Conservation (phyloP, 2,329 filamentous ascomycete genomes). For the Cryoendolithus antarcticus region DNA sequence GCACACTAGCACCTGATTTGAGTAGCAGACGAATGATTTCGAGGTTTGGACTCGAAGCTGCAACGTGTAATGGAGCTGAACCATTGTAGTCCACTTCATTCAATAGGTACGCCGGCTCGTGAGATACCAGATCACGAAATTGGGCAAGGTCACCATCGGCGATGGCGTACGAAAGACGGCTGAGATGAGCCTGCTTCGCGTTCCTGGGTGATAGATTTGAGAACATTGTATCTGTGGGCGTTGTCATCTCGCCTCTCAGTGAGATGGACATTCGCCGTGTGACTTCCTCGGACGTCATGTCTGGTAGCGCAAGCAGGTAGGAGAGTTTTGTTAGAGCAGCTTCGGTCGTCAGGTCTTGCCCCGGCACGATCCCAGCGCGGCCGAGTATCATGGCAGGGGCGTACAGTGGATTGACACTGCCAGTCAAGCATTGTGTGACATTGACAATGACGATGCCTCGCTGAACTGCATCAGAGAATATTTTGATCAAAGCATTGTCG, state of each 20-base stretch:
- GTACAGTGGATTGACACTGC: constrained; percentile 30
- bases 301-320: constrained; percentile 63
- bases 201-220: background rate
- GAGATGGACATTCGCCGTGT: constrained; percentile 59
- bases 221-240: constrained; percentile 23
- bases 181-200: constrained; percentile 34
- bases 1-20: constrained; percentile 44
- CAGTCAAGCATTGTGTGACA: constrained; percentile 67
- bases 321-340: constrained; percentile 84
- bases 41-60: constrained; percentile 43
- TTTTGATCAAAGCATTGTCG: constrained; percentile 65
- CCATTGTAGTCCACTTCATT: constrained; percentile 70
- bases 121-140: constrained; percentile 55
- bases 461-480: constrained; percentile 63
- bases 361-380: constrained; percentile 75
- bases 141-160: constrained; percentile 54
- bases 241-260: constrained; percentile 75
- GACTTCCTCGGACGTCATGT: constrained; percentile 53
- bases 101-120: constrained; percentile 54
- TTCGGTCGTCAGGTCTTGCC: constrained; percentile 79
- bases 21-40: constrained; percentile 39
- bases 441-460: constrained; percentile 80
- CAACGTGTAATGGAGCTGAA: constrained; percentile 54
- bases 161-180: constrained; percentile 69
- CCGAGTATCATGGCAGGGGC: constrained; percentile 52